These are phyloP conservation scores for Diversispora eburnea DNA, from an alignment of 192 early-diverging fungal genomes.

Conservation along the genomic window DNA sequence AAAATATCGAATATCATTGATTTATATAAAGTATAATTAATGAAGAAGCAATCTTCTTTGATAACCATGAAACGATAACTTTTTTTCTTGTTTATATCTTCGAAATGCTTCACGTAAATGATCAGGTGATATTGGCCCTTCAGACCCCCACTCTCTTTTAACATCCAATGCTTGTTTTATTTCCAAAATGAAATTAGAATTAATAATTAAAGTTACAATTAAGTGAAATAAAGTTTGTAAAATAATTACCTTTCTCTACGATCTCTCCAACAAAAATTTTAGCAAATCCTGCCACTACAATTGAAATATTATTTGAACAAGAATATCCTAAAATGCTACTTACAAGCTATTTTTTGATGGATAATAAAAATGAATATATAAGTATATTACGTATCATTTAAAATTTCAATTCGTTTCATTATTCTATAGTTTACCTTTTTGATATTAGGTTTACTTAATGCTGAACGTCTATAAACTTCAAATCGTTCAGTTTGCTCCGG, in stretches of 20 bases:
- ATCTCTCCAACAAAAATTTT: slow-evolving; percentile 93
- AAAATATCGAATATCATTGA: too few species aligned
- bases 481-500: slow-evolving; percentile 75
- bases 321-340: slow-evolving; percentile 69
- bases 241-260: slow-evolving; percentile 62
- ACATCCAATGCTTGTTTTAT: slow-evolving; percentile 62
- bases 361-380: background rate
- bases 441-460: slow-evolving; percentile 71
- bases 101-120: slow-evolving; percentile 85
- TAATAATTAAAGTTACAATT: background rate
- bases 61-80: slow-evolving; percentile 29
- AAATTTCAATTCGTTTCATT: background rate
- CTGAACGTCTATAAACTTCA: slow-evolving; percentile 75
- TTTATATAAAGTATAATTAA: background rate
- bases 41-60: slow-evolving; percentile 31
- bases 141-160: slow-evolving; percentile 74
- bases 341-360: slow-evolving; percentile 42
- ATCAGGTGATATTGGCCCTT: slow-evolving; percentile 73
- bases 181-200: background rate
- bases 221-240: background rate
- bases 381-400: slow-evolving; percentile 1
- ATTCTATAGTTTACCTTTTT: slow-evolving; percentile 53
- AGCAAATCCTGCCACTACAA: slow-evolving; percentile 84
- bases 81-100: slow-evolving; percentile 59
- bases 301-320: slow-evolving; percentile 63